Percentiles rank a stretch among this genome's conserved stretches.
Evolutionary conservation across 805 yeast genomes (phyloP).

Genomic region (Candida insectorum): DNA sequence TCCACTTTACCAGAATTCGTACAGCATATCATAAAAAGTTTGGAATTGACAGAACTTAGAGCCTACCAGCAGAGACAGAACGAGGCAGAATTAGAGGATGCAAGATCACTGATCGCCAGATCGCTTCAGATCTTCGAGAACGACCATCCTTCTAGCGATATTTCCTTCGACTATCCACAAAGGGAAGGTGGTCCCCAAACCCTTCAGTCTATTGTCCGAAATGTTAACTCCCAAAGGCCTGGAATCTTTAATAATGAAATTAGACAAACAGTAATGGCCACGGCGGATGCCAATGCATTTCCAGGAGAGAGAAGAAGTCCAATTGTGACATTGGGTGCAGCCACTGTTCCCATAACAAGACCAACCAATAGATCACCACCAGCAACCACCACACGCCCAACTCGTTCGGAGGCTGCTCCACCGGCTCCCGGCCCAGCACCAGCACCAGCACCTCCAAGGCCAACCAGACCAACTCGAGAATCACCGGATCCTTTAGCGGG

Average conservation of each 20-base stretch:
- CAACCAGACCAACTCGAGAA: too few relatives aligned
- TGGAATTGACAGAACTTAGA: constrained; percentile 33
- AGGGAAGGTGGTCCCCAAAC: constrained; percentile 18
- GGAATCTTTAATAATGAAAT: constrained; percentile 36
- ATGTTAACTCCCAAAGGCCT: constrained; percentile 32
- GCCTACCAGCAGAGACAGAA: constrained; percentile 30
- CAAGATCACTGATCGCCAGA: constrained; percentile 9
- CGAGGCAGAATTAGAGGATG: too few relatives aligned
- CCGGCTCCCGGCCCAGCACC: too few relatives aligned
- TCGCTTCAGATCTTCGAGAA: too few relatives aligned
- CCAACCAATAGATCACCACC: background rate
- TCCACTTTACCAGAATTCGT: constrained; percentile 37
- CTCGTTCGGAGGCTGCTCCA: too few relatives aligned
- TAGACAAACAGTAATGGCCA: constrained; percentile 31
- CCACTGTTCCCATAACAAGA: background rate
- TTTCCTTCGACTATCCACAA: constrained; percentile 26
- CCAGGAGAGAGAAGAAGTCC: constrained; percentile 1
- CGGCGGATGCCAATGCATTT: constrained; percentile 6
- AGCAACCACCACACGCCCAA: too few relatives aligned
- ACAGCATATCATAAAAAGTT: constrained; percentile 30
- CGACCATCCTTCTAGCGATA: too few relatives aligned
- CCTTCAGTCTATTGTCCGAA: constrained; percentile 22
- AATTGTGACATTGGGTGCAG: constrained; percentile 7
- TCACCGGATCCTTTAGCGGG: too few relatives aligned
- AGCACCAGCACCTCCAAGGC: too few relatives aligned